phyloP scores from a whole-genome alignment of 495 filamentous ascomycete genomes.

The Xylona heveae region DNA sequence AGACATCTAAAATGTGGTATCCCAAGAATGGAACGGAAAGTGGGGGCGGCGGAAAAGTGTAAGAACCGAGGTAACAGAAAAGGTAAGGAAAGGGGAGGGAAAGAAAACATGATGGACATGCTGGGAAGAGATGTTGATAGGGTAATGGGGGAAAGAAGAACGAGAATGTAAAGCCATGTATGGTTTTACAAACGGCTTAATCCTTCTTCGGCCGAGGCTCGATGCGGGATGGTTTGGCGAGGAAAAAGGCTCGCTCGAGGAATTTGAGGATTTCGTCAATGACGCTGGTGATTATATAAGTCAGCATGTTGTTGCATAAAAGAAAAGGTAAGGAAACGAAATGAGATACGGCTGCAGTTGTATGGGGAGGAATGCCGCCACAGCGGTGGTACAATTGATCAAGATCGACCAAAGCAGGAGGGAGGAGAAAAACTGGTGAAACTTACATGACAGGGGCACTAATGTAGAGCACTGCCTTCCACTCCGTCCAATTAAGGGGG shows the following conservation, averaged over 20 bases:
- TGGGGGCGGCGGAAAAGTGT: no score
- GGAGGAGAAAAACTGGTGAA: slow-evolving; percentile 2
- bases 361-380: neutral
- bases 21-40: no score
- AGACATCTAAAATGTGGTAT: no score
- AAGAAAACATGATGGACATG: no score
- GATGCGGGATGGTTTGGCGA: slow-evolving; percentile 18
- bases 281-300: slow-evolving; percentile 29
- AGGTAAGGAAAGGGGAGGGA: no score
- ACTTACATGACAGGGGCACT: slow-evolving; percentile 89
- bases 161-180: neutral
- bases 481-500: slow-evolving; percentile 74
- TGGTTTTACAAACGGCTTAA: no score
- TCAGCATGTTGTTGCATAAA: slow-evolving; percentile 13
- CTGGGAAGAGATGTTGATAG: no score
- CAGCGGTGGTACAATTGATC: no score
- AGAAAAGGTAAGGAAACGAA: neutral
- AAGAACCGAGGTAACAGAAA: no score
- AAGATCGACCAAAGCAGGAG: neutral
- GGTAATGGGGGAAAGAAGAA: no score
- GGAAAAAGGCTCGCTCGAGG: slow-evolving; percentile 46
- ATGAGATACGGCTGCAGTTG: neutral
- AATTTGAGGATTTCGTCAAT: slow-evolving; percentile 84
- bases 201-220: neutral
- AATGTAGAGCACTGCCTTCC: slow-evolving; percentile 79